These are phyloP conservation scores for Neocucurbitaria cava DNA, from an alignment of 2,329 filamentous ascomycete species.

Conservation along the genomic window DNA sequence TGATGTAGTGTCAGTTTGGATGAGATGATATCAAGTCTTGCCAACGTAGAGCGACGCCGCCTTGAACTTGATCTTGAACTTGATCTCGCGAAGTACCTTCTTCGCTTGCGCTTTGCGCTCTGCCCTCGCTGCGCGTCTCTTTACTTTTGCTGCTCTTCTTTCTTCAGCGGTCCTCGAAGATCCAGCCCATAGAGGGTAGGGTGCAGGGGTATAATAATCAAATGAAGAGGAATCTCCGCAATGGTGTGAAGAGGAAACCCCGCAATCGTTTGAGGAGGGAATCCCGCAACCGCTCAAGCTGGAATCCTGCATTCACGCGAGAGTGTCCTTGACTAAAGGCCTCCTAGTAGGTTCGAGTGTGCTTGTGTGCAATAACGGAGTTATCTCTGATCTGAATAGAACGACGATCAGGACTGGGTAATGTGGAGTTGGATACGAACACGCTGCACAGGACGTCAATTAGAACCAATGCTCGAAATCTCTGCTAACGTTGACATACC, in stretches of 20 bases:
- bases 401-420: background rate
- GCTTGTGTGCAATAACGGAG: no score
- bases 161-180: background rate
- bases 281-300: no score
- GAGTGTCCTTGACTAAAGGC: background rate
- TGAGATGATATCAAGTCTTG: background rate
- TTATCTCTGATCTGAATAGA: background rate
- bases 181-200: background rate
- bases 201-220: background rate
- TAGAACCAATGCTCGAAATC: background rate
- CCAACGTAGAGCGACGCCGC: background rate
- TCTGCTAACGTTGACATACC: background rate
- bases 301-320: background rate
- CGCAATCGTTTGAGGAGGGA: no score
- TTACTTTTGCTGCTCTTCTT: background rate
- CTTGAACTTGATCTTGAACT: slow-evolving; percentile 4
- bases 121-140: background rate
- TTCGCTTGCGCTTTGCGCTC: background rate
- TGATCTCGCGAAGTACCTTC: background rate
- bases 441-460: background rate
- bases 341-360: background rate
- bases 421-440: background rate
- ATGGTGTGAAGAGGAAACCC: no score
- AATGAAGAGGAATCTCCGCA: no score
- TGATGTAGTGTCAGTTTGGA: background rate